A percentile compares a stretch with the other conserved stretches of the same genome.
Evolutionary conservation across 2,329 filamentous ascomycete species (phyloP).

Genomic region (Graphiopsis chlorocephala): DNA sequence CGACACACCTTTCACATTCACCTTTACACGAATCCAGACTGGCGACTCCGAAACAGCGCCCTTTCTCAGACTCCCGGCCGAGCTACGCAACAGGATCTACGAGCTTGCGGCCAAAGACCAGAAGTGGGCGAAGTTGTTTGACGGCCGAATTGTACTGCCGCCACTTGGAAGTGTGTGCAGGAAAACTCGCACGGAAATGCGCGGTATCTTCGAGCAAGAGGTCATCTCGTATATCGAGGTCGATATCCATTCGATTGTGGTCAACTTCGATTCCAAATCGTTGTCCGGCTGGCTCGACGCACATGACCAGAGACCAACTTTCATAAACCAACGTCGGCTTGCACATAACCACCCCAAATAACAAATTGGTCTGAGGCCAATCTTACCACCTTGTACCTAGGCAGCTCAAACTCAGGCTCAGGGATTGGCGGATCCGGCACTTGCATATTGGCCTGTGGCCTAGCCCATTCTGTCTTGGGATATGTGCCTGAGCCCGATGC

Average conservation of each 20-base stretch:
- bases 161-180: neutral
- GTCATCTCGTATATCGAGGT: neutral
- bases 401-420: neutral
- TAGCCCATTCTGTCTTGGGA: neutral
- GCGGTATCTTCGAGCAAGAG: neutral
- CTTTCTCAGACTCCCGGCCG: conserved; percentile 33
- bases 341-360: neutral
- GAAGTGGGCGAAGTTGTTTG: neutral
- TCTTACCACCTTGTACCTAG: neutral
- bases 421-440: neutral
- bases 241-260: neutral
- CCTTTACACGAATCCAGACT: neutral
- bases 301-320: neutral
- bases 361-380: neutral
- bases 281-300: neutral
- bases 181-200: neutral
- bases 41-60: neutral
- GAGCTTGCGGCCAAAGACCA: conserved; percentile 19
- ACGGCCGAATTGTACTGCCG: neutral
- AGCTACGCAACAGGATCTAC: conserved; percentile 32
- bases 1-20: neutral
- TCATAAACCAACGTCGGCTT: neutral
- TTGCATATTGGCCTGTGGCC: neutral
- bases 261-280: neutral
- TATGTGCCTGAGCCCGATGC: neutral